Conservation (phyloP, 176 grass and related monocot species). For the Oryza longistaminata region DNA sequence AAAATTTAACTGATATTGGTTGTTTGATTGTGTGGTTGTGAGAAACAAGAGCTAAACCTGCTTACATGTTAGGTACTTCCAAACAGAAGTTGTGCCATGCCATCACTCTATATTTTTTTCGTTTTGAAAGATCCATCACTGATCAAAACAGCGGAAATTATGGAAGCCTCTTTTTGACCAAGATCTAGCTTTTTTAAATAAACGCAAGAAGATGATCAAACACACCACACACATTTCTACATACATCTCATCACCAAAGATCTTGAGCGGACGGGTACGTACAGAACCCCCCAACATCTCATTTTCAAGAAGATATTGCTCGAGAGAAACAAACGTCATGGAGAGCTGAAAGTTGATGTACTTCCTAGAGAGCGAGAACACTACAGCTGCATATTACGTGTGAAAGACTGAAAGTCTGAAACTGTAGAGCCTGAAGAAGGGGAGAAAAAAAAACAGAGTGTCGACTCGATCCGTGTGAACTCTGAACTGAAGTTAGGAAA, state of each 20-base stretch:
- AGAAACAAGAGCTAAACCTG: neutral
- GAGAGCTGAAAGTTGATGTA: neutral
- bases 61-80: neutral
- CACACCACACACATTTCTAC: neutral
- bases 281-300: neutral
- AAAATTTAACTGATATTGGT: neutral
- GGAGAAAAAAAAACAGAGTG: neutral
- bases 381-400: neutral
- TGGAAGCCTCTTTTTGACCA: neutral
- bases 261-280: neutral
- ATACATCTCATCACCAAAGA: neutral
- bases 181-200: neutral
- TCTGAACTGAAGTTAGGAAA: neutral
- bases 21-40: neutral
- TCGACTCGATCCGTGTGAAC: neutral
- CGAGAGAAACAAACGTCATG: neutral
- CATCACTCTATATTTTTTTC: neutral
- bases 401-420: neutral
- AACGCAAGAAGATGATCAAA: neutral
- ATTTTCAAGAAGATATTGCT: neutral
- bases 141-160: neutral
- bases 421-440: neutral
- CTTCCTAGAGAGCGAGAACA: neutral
- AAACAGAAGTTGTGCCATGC: neutral
- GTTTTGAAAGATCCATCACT: neutral